A percentile compares a stretch with the other conserved stretches of the same genome.
phyloP scores from a whole-genome alignment of 2,329 filamentous ascomycete genomes.

The Fusarium secorum region DNA sequence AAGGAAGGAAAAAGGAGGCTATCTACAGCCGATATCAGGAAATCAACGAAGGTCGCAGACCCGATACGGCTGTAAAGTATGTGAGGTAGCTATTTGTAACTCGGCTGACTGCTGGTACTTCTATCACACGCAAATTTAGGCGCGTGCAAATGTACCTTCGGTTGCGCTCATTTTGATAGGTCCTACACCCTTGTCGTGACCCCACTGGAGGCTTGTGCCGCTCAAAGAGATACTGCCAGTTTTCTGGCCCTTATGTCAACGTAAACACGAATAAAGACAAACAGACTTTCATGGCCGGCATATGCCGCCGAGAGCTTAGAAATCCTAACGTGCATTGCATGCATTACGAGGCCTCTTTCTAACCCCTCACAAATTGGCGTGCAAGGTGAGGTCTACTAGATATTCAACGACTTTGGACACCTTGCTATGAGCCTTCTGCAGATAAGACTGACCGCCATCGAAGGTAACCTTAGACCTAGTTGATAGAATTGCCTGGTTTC shows the following conservation, averaged over 20 bases:
- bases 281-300: slow-evolving; percentile 5
- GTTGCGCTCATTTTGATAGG: too few relatives aligned
- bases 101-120: too few relatives aligned
- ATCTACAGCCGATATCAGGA: too few relatives aligned
- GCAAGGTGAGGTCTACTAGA: background rate
- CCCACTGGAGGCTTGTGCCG: too few relatives aligned
- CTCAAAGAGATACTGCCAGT: too few relatives aligned
- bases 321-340: slow-evolving; percentile 13
- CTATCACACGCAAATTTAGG: too few relatives aligned
- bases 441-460: slow-evolving; percentile 1
- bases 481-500: background rate
- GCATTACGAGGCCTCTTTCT: slow-evolving; percentile 8
- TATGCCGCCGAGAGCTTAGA: slow-evolving; percentile 10
- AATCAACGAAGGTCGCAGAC: too few relatives aligned
- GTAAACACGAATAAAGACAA: slow-evolving; percentile 7
- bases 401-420: background rate
- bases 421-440: background rate
- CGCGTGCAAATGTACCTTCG: too few relatives aligned
- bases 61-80: too few relatives aligned
- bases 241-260: slow-evolving; percentile 3
- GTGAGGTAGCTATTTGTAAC: too few relatives aligned
- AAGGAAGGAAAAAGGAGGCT: too few relatives aligned
- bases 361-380: slow-evolving; percentile 5
- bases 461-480: slow-evolving; percentile 7
- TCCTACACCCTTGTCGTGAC: too few relatives aligned